Conservation (phyloP, 2,329 filamentous ascomycete genomes). For the Amesomyces nigricolor region DNA sequence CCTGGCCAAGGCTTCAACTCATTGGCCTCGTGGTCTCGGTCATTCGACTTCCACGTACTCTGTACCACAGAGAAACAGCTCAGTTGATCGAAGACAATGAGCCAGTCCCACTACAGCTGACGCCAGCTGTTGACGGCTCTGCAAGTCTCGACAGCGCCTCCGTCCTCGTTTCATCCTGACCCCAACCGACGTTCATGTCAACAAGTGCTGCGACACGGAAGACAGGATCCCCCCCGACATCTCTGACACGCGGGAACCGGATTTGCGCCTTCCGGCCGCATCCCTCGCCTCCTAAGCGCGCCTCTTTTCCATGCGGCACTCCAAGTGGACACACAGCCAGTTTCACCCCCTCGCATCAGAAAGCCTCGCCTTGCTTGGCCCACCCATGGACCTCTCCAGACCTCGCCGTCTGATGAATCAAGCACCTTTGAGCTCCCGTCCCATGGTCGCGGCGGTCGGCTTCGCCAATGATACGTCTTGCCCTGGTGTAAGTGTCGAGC, state of each 20-base stretch:
- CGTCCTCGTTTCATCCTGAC: conserved; percentile 8
- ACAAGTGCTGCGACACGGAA: conserved; percentile 13
- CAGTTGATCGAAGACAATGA: too few species aligned
- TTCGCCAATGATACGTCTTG: neutral
- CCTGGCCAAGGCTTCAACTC: too few species aligned
- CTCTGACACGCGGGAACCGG: conserved; percentile 19
- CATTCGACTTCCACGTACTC: too few species aligned
- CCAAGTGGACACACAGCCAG: conserved; percentile 14
- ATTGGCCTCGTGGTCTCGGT: too few species aligned
- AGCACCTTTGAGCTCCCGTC: conserved; percentile 4
- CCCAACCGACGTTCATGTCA: neutral
- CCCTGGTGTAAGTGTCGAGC: neutral
- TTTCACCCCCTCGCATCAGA: conserved; percentile 24
- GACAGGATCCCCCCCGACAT: conserved; percentile 2
- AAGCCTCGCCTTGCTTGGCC: conserved; percentile 17
- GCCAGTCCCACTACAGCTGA: too few species aligned
- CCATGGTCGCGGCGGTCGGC: neutral
- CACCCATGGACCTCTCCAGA: conserved; percentile 11
- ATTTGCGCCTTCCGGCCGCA: conserved; percentile 14
- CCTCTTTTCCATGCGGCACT: conserved; percentile 16
- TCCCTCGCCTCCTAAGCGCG: neutral
- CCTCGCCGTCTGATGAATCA: conserved; percentile 5
- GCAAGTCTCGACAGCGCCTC: neutral
- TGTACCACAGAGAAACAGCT: too few species aligned
- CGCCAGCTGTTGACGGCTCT: neutral